phyloP scores from a whole-genome alignment of 352 stramenopile genomes.

The Globisporangium parvum region DNA sequence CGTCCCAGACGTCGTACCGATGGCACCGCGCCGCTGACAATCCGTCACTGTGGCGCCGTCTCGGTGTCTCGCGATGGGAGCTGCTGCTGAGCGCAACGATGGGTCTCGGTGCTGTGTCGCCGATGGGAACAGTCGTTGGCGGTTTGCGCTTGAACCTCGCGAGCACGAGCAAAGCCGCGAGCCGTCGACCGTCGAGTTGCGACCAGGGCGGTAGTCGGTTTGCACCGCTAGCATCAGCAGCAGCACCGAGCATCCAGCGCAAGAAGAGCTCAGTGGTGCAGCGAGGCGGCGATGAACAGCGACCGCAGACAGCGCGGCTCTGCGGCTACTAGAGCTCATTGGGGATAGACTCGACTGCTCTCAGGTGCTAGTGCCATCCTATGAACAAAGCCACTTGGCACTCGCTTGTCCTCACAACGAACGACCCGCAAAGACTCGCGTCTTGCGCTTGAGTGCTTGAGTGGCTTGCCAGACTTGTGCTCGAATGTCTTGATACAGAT shows the following conservation, averaged over 20 bases:
- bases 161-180: constrained; percentile 5
- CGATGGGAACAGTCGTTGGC: constrained; percentile 27
- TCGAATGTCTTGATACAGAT: not conserved
- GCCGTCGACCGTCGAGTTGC: constrained; percentile 23
- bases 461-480: too few relatives aligned
- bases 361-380: too few relatives aligned
- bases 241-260: constrained; percentile 4
- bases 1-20: constrained; percentile 58
- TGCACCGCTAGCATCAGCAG: not conserved
- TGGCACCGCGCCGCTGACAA: constrained; percentile 70
- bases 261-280: not conserved
- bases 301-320: constrained; percentile 9
- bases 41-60: constrained; percentile 47
- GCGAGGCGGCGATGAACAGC: not conserved
- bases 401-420: too few relatives aligned
- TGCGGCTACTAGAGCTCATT: not conserved
- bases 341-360: too few relatives aligned
- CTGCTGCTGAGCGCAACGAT: constrained; percentile 51
- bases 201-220: constrained; percentile 17
- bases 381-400: too few relatives aligned
- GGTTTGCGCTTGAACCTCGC: constrained; percentile 14
- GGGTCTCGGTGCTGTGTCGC: constrained; percentile 36
- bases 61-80: constrained; percentile 69
- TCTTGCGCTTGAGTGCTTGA: too few relatives aligned
- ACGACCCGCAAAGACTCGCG: too few relatives aligned